These are phyloP conservation scores for Ustilago nuda DNA, from an alignment of 1,284 basidiomycete genomes.

Conservation along the genomic window DNA sequence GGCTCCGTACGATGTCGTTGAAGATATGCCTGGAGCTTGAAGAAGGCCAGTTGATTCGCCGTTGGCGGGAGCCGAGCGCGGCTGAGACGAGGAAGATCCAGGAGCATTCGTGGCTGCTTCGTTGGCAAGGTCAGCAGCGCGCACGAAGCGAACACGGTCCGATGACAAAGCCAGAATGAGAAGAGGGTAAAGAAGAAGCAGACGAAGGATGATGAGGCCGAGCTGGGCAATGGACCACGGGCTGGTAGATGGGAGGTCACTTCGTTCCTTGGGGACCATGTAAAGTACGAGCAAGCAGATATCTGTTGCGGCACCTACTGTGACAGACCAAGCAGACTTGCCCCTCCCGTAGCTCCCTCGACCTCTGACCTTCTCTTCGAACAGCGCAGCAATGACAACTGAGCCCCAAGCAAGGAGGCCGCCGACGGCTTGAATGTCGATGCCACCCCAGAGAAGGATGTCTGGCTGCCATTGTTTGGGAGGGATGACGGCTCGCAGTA, in stretches of 20 bases:
- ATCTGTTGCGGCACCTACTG: constrained; percentile 42
- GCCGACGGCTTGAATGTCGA: constrained; percentile 59
- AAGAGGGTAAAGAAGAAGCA: constrained; percentile 57
- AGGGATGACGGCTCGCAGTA: constrained; percentile 62
- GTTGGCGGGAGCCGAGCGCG: constrained; percentile 32
- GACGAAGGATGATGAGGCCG: constrained; percentile 49
- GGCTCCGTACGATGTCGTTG: constrained; percentile 39
- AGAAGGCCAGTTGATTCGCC: constrained; percentile 37
- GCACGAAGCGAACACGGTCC: constrained; percentile 55
- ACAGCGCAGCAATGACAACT: constrained; percentile 52
- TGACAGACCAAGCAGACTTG: constrained; percentile 46
- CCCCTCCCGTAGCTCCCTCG: constrained; percentile 57
- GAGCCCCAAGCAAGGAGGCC: constrained; percentile 59
- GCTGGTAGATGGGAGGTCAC: constrained; percentile 30
- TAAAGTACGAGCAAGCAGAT: constrained; percentile 49
- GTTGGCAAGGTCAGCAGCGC: constrained; percentile 48
- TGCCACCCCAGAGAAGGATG: constrained; percentile 46
- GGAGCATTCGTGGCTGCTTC: constrained; percentile 18
- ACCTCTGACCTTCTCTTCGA: constrained; percentile 55
- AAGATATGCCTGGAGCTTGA: constrained; percentile 18
- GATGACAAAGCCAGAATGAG: constrained; percentile 52
- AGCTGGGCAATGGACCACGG: constrained; percentile 60
- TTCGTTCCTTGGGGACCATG: constrained; percentile 34
- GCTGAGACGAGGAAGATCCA: constrained; percentile 14
- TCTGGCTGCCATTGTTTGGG: constrained; percentile 60